Base-by-base conservation (phyloP, 2,329 filamentous ascomycete species). In the Monosporascus sp. region DNA sequence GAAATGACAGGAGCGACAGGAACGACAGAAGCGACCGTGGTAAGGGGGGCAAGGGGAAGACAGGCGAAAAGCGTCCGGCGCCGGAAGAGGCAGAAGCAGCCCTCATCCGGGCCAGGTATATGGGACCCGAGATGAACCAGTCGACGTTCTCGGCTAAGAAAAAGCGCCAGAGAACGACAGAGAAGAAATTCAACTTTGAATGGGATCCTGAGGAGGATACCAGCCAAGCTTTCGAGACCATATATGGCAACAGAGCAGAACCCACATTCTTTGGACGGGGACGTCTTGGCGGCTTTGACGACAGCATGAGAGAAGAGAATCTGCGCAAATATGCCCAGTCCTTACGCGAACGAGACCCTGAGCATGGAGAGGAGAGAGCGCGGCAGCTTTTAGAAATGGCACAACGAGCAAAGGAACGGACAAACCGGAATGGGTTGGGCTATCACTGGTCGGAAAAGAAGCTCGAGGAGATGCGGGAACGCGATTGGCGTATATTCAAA, bases 401-500 rank as follows among this genome's bases (percentile, higher is more conserved):
- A 72, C 77, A 87, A 55, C 82, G 86, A 59, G 84, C 87, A 31
- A 87, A 85, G 64, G 87, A 95, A 65, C 84, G 88, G 58, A 84
- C 85, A 11, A 78, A 80, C 56, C 82, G 88, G 57, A 90, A 87
- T 58, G 87, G 86, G 37, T 78, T 96, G 53, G 92, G 95, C 63
- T 92, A 92, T 70, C 91, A 96, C 72, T 99, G 94, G 94, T 91
- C 89, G 52, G 90, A 97, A 68, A 99, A 99, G 83, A 82, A 80
- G 57, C 76, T 97, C 58, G 85, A 89, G 15, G 89, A 96, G 64
- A 99, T 99, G 94, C 89, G 91, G 58, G 92, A 97, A 73, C 82
- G 94, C 69, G 94, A 99, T 72, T 99, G 94, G 94, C 89, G 94
- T 68, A 97, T 99, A 63, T 97, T 99, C 84, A 99, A 97, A 74